Base-by-base conservation (phyloP, 2,329 filamentous ascomycete species). In the Camptophora hylomeconis region DNA sequence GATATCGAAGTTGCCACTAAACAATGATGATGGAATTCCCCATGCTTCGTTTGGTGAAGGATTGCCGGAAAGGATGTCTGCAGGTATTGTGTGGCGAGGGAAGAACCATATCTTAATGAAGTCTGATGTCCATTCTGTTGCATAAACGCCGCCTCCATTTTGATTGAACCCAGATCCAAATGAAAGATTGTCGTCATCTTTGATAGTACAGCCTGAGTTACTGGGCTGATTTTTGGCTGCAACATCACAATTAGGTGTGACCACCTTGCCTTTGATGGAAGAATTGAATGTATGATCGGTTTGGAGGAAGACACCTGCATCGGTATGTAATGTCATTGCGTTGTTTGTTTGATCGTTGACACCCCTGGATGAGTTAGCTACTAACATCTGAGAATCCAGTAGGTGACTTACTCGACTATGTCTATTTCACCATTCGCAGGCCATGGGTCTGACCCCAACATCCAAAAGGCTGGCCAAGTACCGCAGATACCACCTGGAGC, bases 51-150 rank as follows among this genome's bases (percentile, higher is more conserved):
- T 27, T 7, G 61, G 58, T 39, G 65, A 53, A 1, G 65, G 66
- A 1, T 36, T 42, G 10, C 56, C 56, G 11, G 38, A 44, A 12
- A 49, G 45, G 24, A 69, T 58, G 17, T 66, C 63, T 3, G 29
- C 30, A 1, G 65, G 65, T 13, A 68, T 58, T 2, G 40, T 34
- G n/a, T 38, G 40, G 9, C 62, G 54, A 1, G 54, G 42, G 39
- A 69, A 69, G 43, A 59, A 62, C 72, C 75, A 94, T 40, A 93
- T 65, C 24, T 69, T 67, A 52, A 95, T 92, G 40, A 65, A 64
- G 1, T 67, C 50, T 13, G 67, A 64, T 1, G 78, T 82, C 80
- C 84, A 92, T 53, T 84, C 74, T 33, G 75, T 70, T 21, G 73
- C 79, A 45, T 79, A 83, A 26, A 84, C 63, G 18, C 79, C 80